Percentiles rank a stretch among this genome's conserved stretches.
These are phyloP conservation scores for Beta lomatogona DNA, from an alignment of 179 eudicot genomes.

Conservation along the genomic window DNA sequence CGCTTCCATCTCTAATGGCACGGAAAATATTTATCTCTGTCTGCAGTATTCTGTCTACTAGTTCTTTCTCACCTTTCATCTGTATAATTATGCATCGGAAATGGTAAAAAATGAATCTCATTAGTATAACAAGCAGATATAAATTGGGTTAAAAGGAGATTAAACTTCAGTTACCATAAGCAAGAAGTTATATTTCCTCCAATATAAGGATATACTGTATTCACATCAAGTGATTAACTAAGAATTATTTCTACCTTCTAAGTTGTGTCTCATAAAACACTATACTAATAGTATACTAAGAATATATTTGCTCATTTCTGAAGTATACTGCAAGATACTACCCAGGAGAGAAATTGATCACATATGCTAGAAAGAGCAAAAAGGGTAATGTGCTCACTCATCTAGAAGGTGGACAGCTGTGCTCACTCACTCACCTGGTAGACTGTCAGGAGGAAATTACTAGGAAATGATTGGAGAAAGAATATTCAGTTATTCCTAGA, in stretches of 20 bases:
- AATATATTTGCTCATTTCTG: neutral
- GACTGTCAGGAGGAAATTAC: no score
- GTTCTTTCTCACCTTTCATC: slow-evolving; percentile 98
- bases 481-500: no score
- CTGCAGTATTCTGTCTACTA: slow-evolving; percentile 79
- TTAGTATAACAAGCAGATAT: neutral
- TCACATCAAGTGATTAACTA: neutral
- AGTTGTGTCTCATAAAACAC: neutral
- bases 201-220: neutral
- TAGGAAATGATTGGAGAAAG: no score
- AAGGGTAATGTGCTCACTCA: no score
- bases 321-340: no score
- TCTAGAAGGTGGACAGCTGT: no score
- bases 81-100: slow-evolving; percentile 30
- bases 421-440: no score
- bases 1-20: slow-evolving; percentile 90
- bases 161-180: neutral
- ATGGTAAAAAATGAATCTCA: neutral
- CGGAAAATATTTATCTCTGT: slow-evolving; percentile 91
- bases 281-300: neutral
- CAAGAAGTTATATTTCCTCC: neutral
- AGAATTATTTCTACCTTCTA: neutral
- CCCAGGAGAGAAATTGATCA: no score
- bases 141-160: neutral
- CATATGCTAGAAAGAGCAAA: no score